Percentiles rank a stretch among this genome's conserved stretches.
phyloP scores from a whole-genome alignment of 208 protist genomes.

The Leishmania guyanensis region DNA sequence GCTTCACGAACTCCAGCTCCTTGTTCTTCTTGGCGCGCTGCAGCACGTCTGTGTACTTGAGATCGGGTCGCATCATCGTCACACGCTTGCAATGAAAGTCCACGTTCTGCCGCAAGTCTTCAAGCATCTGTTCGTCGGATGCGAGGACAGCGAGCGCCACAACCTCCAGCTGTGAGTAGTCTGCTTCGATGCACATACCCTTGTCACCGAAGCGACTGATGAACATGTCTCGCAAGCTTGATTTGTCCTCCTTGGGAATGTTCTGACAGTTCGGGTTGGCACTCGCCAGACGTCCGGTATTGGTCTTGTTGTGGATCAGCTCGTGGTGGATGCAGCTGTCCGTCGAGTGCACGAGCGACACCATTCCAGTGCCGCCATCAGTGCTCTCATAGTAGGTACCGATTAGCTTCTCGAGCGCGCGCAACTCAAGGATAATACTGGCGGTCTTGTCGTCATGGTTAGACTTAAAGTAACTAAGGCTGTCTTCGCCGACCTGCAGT shows the following conservation, averaged over 20 bases:
- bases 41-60: conserved; percentile 92
- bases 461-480: conserved; percentile 87
- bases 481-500: conserved; percentile 89
- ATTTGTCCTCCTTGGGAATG: conserved; percentile 93
- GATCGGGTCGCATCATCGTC: conserved; percentile 91
- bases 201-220: conserved; percentile 86
- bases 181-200: conserved; percentile 91
- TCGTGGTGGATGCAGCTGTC: conserved; percentile 94
- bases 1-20: conserved; percentile 92
- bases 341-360: conserved; percentile 85
- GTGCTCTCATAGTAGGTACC: conserved; percentile 93
- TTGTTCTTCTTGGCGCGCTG: conserved; percentile 92
- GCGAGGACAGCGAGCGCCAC: conserved; percentile 90
- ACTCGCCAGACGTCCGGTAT: conserved; percentile 84
- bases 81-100: conserved; percentile 95
- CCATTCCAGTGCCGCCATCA: conserved; percentile 90
- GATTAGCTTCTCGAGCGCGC: conserved; percentile 90
- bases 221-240: conserved; percentile 89
- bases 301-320: conserved; percentile 94
- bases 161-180: conserved; percentile 94
- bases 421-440: conserved; percentile 81
- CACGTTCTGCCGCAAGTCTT: conserved; percentile 87
- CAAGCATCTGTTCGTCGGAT: conserved; percentile 89
- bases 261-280: conserved; percentile 95
- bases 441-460: conserved; percentile 79